Evolutionary conservation across 192 early-diverging fungal species (phyloP), one percentile per base, ranked within the genome.

Genomic region (Spizellomyces punctatus): DNA sequence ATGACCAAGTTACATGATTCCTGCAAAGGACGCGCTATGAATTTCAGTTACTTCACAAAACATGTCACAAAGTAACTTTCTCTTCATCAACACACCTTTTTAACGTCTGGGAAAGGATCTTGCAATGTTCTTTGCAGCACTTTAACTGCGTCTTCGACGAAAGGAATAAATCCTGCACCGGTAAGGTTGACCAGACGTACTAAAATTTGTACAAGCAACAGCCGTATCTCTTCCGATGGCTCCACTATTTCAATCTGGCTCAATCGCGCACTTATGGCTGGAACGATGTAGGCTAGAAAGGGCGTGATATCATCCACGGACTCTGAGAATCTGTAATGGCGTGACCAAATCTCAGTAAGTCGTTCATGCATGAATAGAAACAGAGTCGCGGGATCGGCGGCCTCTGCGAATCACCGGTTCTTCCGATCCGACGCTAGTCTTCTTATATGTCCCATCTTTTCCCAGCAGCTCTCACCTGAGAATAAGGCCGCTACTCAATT

Each of bases 71-170:
- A 54, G 50, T 12, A 54, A 54, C 50, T n/a, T 12, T 12, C 50
- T n/a, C 27, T 36, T 19, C 50, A 54, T n/a, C 50, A 54, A 54
- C 17, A 54, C 50, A 85, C 84, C 78, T 88, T 88, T 59, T 77
- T 77, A 19, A 88, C 79, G 19, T 88, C 85, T 16, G 83, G 85
- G 65, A 79, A 88, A 6, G 83, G 69, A 64, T 88, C 87, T 7
- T 19, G 52, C 14, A 87, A 44, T 0, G 78, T 78, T 19, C 64
- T 42, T 50, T 21, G 44, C 46, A 88, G 63, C 46, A 87, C 80
- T 27, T 71, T 63, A n/a, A 82, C 70, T 8, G 72, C 55, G 21
- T 82, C 85, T 27, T 85, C 85, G 54, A 82, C 82, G 63, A 82
- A 86, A 8, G 83, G 82, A 17, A n/a, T 57, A 58, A 78, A 80